Evolutionary conservation across 495 filamentous ascomycete genomes (phyloP).

Genomic region (Chaetomium cochliodes): DNA sequence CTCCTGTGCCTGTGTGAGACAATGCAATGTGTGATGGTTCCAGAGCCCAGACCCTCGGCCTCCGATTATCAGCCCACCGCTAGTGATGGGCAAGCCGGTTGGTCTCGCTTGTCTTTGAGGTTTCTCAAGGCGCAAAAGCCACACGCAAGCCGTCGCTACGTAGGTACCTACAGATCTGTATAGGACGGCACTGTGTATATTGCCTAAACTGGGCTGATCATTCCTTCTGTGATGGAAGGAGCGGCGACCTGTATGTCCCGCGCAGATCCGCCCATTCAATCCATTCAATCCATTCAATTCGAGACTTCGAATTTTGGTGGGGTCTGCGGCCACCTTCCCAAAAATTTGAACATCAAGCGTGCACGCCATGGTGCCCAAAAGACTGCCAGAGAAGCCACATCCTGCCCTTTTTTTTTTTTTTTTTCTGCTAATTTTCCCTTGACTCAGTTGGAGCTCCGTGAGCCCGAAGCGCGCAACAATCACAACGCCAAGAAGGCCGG

Average conservation of each 20-base stretch:
- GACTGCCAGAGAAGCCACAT: neutral
- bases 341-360: neutral
- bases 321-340: constrained; percentile 4
- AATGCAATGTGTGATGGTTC: too few relatives aligned
- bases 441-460: neutral
- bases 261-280: constrained; percentile 4
- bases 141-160: neutral
- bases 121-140: neutral
- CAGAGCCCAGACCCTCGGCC: neutral
- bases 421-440: neutral
- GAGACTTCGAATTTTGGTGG: constrained; percentile 4
- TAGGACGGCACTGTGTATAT: neutral
- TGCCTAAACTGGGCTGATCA: neutral
- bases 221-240: neutral
- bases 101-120: neutral
- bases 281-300: neutral
- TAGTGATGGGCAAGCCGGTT: neutral
- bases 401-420: neutral
- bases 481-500: neutral
- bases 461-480: constrained; percentile 1
- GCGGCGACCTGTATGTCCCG: neutral
- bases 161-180: too few relatives aligned
- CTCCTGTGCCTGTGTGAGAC: neutral
- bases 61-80: neutral
- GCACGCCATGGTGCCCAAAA: neutral